These are phyloP conservation scores for Naganishia liquefaciens DNA, from an alignment of 1,284 basidiomycete species.

Conservation along the genomic window DNA sequence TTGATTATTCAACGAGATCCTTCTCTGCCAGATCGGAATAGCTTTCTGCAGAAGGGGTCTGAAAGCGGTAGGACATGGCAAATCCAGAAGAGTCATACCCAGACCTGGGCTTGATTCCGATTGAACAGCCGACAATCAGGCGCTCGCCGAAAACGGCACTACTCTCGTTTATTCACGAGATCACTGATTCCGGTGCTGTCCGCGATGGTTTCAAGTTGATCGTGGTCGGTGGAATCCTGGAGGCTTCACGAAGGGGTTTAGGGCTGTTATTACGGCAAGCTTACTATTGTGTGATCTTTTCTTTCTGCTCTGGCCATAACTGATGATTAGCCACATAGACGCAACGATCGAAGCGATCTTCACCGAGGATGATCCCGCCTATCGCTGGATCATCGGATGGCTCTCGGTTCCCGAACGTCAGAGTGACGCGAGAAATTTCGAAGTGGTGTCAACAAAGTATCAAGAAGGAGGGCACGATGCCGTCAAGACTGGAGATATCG, in stretches of 20 bases:
- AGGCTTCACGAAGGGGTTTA: slow-evolving; percentile 27
- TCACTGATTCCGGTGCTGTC: slow-evolving; percentile 31
- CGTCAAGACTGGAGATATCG: background rate
- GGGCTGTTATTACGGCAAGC: slow-evolving; percentile 9
- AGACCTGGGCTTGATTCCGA: too few species aligned
- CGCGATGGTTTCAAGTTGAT: slow-evolving; percentile 32
- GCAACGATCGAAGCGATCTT: slow-evolving; percentile 30
- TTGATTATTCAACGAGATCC: too few species aligned
- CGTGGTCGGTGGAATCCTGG: slow-evolving; percentile 30
- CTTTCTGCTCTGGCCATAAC: background rate
- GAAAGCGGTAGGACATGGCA: too few species aligned
- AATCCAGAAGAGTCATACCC: too few species aligned
- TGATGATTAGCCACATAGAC: background rate
- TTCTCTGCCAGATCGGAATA: too few species aligned
- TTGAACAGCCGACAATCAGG: too few species aligned
- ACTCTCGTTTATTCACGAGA: slow-evolving; percentile 10
- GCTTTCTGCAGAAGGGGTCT: too few species aligned
- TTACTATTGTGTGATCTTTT: slow-evolving; percentile 12
- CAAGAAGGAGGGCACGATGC: background rate
- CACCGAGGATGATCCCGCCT: slow-evolving; percentile 30
- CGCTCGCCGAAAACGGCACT: background rate
- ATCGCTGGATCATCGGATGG: slow-evolving; percentile 32
- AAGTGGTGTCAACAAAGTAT: slow-evolving; percentile 25
- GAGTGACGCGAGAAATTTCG: slow-evolving; percentile 25
- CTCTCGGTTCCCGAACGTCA: slow-evolving; percentile 24